Base-by-base conservation (phyloP, 805 yeast genomes). In the Groenewaldozyma tartarivorans region DNA sequence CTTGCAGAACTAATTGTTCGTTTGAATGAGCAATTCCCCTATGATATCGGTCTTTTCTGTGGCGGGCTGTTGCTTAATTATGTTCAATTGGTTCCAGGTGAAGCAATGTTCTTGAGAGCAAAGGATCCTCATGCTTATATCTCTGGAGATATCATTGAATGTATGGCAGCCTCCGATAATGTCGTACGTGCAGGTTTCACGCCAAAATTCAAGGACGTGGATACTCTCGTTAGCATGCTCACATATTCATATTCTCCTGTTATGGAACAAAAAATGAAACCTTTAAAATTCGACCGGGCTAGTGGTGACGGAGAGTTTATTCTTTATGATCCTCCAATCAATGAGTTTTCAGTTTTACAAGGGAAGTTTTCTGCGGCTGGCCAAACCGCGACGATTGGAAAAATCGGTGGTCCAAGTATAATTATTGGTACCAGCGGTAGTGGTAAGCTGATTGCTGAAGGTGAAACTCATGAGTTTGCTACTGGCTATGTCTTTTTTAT, bases 141-240 rank as follows among this genome's bases (percentile, higher is more conserved):
- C 47, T 73, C 81, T 41, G 99, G 99, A 50, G 97, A 92, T 62
- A 92, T 92, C 52, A 88, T 92, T 57, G 99, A 92, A 69, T 92
- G 98, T 69, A 92, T 92, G 99, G 98, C 98, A 33, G 96, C 98
- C 5, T 81, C 94, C 32, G 99, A 92, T 62, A 92, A 92, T 56
- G 99, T 92, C 43, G 96, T 92, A 38, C 77, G 99, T 62, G 95
- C 96, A 3, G 99, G 98, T 11, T 92, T 92, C 71, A 92, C 99
- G n/a, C 98, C 99, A 47, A 92, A 92, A 63, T 92, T 90, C 69
- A 92, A 90, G 66, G 99, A 92, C 62, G 97, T 92, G 46, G 64
- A 78, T 44, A 86, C 82, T 55, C 75, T 92, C 57, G 96, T 92
- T 34, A 76, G 74, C 40, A 85, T 85, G 92, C 75, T 92, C 60